phyloP scores from a whole-genome alignment of 2,329 filamentous ascomycete species.

The Curvularia verruculosa region DNA sequence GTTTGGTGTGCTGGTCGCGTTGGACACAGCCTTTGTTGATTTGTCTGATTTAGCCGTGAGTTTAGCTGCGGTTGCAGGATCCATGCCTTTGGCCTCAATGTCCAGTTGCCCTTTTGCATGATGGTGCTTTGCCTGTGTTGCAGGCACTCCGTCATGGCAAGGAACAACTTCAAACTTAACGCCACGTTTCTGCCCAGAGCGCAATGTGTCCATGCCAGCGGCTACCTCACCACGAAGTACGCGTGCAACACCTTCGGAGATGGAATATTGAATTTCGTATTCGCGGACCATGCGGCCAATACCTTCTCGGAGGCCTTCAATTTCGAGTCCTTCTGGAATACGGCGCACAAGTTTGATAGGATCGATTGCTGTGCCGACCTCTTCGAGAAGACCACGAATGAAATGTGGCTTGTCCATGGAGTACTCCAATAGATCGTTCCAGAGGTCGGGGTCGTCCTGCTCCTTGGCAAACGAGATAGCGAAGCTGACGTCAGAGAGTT shows the following conservation, averaged over 20 bases:
- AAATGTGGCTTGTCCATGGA: slow-evolving; percentile 98
- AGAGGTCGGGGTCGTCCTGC: slow-evolving; percentile 88
- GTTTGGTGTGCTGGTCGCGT: slow-evolving; percentile 24
- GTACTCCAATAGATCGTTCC: slow-evolving; percentile 93
- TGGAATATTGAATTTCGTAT: slow-evolving; percentile 92
- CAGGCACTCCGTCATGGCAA: slow-evolving; percentile 44
- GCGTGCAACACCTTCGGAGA: slow-evolving; percentile 85
- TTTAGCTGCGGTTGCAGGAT: slow-evolving; percentile 34
- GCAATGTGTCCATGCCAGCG: slow-evolving; percentile 78
- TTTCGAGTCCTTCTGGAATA: slow-evolving; percentile 91
- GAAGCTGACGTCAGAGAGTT: slow-evolving; percentile 87
- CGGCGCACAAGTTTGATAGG: slow-evolving; percentile 87
- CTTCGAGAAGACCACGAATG: slow-evolving; percentile 87
- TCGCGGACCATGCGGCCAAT: slow-evolving; percentile 91
- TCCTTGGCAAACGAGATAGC: slow-evolving; percentile 95
- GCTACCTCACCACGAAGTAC: slow-evolving; percentile 89
- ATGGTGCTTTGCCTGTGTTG: slow-evolving; percentile 16
- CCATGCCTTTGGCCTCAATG: slow-evolving; percentile 37
- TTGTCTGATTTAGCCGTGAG: slow-evolving; percentile 29
- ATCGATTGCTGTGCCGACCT: slow-evolving; percentile 92
- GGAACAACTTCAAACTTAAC: slow-evolving; percentile 83
- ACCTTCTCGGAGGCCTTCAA: slow-evolving; percentile 86
- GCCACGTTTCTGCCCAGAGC: slow-evolving; percentile 78
- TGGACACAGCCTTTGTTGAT: slow-evolving; percentile 29
- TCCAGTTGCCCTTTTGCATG: slow-evolving; percentile 32